A percentile compares a stretch with the other conserved stretches of the same genome.
Evolutionary conservation across 2,329 filamentous ascomycete genomes (phyloP).

Genomic region (Pseudogymnoascus sp.): DNA sequence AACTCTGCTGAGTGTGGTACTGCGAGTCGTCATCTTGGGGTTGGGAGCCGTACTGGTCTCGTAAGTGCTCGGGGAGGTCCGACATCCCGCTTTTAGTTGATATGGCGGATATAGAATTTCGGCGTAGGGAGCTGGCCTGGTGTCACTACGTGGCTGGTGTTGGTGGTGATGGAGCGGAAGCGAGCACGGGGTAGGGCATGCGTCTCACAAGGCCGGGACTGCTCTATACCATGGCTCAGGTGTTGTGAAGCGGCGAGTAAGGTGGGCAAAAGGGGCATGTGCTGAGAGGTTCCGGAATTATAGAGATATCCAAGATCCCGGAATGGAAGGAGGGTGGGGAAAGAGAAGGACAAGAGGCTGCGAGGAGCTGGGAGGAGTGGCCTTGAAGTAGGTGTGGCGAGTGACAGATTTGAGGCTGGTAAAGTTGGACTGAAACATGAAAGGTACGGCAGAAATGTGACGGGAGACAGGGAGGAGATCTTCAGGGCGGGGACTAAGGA

Average conservation of each 20-base stretch:
- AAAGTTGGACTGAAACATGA: not conserved
- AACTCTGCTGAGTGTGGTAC: not conserved
- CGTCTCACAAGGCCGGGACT: not conserved
- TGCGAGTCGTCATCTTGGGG: not conserved
- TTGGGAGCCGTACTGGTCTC: not conserved
- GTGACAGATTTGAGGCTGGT: constrained; percentile 1
- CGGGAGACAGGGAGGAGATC: not conserved
- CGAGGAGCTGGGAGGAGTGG: not conserved
- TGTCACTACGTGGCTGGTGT: not conserved
- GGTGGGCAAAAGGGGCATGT: not conserved
- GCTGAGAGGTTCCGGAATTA: not conserved
- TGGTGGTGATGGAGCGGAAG: not conserved
- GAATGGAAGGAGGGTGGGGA: not conserved
- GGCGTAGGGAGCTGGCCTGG: not conserved
- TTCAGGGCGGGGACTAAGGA: not conserved
- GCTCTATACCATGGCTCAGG: not conserved
- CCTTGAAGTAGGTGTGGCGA: not conserved
- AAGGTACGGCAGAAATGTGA: not conserved
- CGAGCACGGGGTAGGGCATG: not conserved
- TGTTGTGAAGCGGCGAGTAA: not conserved
- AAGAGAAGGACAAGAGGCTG: not conserved
- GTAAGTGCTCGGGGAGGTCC: not conserved
- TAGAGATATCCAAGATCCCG: not conserved
- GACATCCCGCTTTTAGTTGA: not conserved
- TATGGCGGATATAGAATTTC: not conserved